A percentile compares a stretch with the other conserved stretches of the same genome.
These are phyloP conservation scores for Moesziomyces sp. DNA, from an alignment of 1,284 basidiomycete species.

Conservation along the genomic window DNA sequence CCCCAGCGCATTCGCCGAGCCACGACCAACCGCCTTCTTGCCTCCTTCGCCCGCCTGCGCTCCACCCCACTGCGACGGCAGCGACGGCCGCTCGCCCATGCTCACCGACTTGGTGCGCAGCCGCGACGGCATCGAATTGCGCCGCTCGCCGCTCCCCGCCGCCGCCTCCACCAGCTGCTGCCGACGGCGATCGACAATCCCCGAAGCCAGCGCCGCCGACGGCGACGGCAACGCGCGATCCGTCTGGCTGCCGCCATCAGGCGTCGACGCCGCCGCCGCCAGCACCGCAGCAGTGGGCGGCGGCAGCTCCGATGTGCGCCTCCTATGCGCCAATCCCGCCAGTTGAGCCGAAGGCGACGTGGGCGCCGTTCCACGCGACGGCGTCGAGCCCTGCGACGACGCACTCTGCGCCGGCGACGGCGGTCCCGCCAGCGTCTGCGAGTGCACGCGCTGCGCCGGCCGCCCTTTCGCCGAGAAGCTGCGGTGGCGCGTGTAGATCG, in stretches of 20 bases:
- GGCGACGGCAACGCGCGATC: slow-evolving; percentile 29
- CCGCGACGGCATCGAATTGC: slow-evolving; percentile 87
- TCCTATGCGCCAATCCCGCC: slow-evolving; percentile 26
- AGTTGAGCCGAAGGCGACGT: slow-evolving; percentile 76
- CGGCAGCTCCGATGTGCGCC: slow-evolving; percentile 47
- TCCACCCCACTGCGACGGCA: slow-evolving; percentile 39
- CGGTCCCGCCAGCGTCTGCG: slow-evolving; percentile 48
- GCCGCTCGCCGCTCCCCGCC: slow-evolving; percentile 69
- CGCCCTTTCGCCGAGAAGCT: slow-evolving; percentile 55
- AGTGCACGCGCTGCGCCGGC: slow-evolving; percentile 48
- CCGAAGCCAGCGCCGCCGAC: slow-evolving; percentile 31
- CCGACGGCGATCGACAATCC: slow-evolving; percentile 63
- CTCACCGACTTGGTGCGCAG: slow-evolving; percentile 83
- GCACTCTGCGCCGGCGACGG: slow-evolving; percentile 88
- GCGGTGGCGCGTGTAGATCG: slow-evolving; percentile 55
- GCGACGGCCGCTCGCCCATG: slow-evolving; percentile 29
- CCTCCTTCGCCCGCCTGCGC: slow-evolving; percentile 12
- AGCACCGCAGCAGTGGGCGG: slow-evolving; percentile 9
- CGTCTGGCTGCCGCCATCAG: slow-evolving; percentile 15
- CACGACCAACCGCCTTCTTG: slow-evolving; percentile 16
- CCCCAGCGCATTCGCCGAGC: background rate
- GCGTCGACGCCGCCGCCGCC: slow-evolving; percentile 11
- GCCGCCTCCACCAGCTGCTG: slow-evolving; percentile 73
- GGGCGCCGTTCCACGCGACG: slow-evolving; percentile 77
- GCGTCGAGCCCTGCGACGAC: slow-evolving; percentile 90